Conservation (phyloP, 225 moss, liverwort and hornwort genomes). For the Takakia lepidozioides region DNA sequence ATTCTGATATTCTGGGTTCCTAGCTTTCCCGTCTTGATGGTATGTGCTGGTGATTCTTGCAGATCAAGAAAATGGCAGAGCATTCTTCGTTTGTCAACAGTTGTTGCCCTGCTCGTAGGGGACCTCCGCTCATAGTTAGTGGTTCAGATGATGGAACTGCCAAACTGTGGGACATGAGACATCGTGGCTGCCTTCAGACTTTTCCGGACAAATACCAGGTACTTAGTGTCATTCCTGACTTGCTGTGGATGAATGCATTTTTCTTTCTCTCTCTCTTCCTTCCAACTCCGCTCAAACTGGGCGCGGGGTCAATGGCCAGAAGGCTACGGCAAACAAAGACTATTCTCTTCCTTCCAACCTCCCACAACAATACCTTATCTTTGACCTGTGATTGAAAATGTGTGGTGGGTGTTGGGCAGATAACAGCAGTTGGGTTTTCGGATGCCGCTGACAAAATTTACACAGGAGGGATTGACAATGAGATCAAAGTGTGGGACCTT, state of each 20-base stretch:
- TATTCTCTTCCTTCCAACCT: no score
- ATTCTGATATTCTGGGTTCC: no score
- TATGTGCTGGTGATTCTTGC: no score
- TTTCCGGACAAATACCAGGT: conserved; percentile 92
- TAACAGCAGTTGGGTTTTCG: conserved; percentile 93
- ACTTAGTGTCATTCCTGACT: no score
- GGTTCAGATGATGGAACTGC: conserved; percentile 97
- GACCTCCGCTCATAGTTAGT: conserved; percentile 86
- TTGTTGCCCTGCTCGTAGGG: conserved; percentile 82
- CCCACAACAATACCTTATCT: no score
- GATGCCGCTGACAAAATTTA: conserved; percentile 90
- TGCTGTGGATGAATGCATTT: no score
- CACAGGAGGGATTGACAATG: conserved; percentile 92
- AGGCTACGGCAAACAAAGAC: no score
- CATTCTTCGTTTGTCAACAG: conserved; percentile 85
- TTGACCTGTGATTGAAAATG: no score
- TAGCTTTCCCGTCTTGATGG: no score
- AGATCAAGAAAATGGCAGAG: conserved; percentile 98
- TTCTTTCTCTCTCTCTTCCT: no score
- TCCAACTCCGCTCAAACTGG: no score
- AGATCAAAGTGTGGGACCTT: conserved; percentile 95
- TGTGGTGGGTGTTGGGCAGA: conserved; percentile 17
- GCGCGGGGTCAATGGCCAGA: no score
- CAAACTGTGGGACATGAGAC: conserved; percentile 97
- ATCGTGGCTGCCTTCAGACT: conserved; percentile 82